phyloP scores from a whole-genome alignment of 2,329 filamentous ascomycete genomes.

The Aspergillus ustus region DNA sequence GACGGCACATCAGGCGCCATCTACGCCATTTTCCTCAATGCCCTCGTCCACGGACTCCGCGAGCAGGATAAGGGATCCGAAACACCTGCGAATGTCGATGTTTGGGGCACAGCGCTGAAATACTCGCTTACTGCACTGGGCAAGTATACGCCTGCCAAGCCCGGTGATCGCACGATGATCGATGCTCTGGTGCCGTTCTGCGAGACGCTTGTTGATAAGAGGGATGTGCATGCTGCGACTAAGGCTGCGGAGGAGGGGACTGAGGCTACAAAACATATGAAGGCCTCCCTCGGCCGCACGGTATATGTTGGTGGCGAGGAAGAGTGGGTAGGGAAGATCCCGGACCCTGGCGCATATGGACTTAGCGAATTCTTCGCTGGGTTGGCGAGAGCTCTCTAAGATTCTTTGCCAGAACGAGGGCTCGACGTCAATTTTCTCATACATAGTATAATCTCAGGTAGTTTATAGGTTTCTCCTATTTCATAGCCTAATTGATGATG shows the following conservation, averaged over 20 bases:
- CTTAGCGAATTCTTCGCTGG: slow-evolving; percentile 83
- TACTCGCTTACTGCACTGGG: slow-evolving; percentile 72
- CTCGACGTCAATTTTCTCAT: neutral
- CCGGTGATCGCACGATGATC: slow-evolving; percentile 86
- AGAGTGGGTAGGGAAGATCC: slow-evolving; percentile 71
- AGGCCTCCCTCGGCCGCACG: slow-evolving; percentile 79
- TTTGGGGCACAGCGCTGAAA: slow-evolving; percentile 71
- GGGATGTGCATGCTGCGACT: slow-evolving; percentile 73
- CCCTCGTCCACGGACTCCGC: slow-evolving; percentile 71
- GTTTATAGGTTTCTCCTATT: neutral
- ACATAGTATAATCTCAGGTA: neutral
- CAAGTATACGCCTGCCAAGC: slow-evolving; percentile 85
- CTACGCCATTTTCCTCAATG: slow-evolving; percentile 88
- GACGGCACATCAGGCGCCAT: slow-evolving; percentile 77
- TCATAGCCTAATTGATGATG: neutral
- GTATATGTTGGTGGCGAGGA: slow-evolving; percentile 76
- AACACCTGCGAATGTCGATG: slow-evolving; percentile 52
- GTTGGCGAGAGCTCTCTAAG: slow-evolving; percentile 61
- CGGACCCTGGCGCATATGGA: slow-evolving; percentile 77
- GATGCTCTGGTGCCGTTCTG: slow-evolving; percentile 91
- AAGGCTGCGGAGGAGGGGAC: slow-evolving; percentile 75
- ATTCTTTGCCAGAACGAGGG: neutral
- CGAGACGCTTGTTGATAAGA: slow-evolving; percentile 67
- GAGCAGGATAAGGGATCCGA: slow-evolving; percentile 55
- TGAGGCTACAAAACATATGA: slow-evolving; percentile 88